Evolutionary conservation across 192 early-diverging fungal species (phyloP), one percentile per base, ranked within the genome.

Genomic region (Entomortierella beljakovae): DNA sequence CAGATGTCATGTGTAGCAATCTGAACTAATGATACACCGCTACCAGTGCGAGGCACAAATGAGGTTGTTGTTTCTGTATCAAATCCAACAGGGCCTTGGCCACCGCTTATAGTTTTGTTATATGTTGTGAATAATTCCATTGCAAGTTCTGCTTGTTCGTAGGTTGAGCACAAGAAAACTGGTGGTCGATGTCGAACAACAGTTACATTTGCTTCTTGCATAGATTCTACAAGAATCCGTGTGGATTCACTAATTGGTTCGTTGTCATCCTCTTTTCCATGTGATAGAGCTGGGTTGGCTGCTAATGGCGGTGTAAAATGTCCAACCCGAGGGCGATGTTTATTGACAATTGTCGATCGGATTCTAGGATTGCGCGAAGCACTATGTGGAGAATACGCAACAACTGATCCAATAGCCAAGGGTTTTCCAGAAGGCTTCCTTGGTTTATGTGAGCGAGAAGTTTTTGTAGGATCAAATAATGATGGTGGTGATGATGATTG

Each of bases 51-150:
- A n/a, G 38, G 49, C 11, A 74, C 38, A 20, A 66, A 58, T 8
- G 42, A 46, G 8, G 71, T 59, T 32, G 81, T 73, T 25, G 82
- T 84, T 50, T 84, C 82, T 2, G 82, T 84, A 52, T 84, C 82
- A 28, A 84, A 84, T 29, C 82, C 82, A 16, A 84, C 69, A 15
- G 70, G 63, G 31, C 65, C 79, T 1, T 56, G 48, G 11, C 26
- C 35, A 54, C 73, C 51, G 9, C 46, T 16, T 15, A 35, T 52
- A 5, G 40, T 56, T 13, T 54, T 10, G 42, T 79, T 65, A 28
- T 65, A 79, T 23, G 69, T 61, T 20, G 37, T 49, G 46, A 79
- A 79, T 15, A 79, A 26, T 32, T 79, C 67, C 75, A 79, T 70
- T 11, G 61, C 61, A 31, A 42, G 2, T 33, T 79, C 75, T 0